Evolutionary conservation across 2,329 filamentous ascomycete genomes (phyloP).

Genomic region (Geosmithia morbida): DNA sequence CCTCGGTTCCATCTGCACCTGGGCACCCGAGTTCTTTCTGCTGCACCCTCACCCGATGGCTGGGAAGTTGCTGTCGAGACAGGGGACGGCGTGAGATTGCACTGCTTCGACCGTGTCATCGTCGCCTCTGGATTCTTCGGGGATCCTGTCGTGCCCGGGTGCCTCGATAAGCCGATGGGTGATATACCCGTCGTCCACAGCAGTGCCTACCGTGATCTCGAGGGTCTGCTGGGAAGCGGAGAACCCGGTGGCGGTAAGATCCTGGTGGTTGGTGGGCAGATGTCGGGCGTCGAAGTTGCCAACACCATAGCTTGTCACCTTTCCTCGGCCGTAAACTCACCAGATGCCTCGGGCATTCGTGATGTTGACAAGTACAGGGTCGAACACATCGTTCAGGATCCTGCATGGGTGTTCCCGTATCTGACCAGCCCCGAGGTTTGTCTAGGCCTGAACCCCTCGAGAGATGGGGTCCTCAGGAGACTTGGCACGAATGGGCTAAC

Average conservation of each 20-base stretch:
- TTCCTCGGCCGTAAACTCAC: constrained; percentile 45
- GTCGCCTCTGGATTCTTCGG: constrained; percentile 69
- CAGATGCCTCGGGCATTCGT: constrained; percentile 22
- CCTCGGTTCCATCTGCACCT: constrained; percentile 29
- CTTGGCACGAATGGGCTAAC: neutral
- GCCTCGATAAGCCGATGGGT: constrained; percentile 15
- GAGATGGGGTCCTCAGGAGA: too few species aligned
- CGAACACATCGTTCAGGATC: constrained; percentile 54
- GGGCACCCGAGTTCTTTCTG: constrained; percentile 28
- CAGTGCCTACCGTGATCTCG: constrained; percentile 45
- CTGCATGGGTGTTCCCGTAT: constrained; percentile 58
- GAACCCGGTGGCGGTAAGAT: constrained; percentile 40
- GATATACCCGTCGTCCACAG: constrained; percentile 49
- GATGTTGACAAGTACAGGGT: constrained; percentile 39
- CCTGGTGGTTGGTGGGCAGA: constrained; percentile 64
- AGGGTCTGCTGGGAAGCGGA: constrained; percentile 26
- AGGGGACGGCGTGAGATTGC: constrained; percentile 21
- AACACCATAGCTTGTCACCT: constrained; percentile 57
- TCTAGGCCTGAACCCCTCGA: neutral
- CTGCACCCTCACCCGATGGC: constrained; percentile 20
- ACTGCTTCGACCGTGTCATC: constrained; percentile 56
- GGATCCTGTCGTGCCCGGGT: constrained; percentile 34
- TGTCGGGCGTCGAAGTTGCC: constrained; percentile 69
- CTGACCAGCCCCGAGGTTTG: constrained; percentile 34
- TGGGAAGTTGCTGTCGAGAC: constrained; percentile 27